Evolutionary conservation across 352 stramenopile species (phyloP).

Genomic region (Globisporangium cederbergense): DNA sequence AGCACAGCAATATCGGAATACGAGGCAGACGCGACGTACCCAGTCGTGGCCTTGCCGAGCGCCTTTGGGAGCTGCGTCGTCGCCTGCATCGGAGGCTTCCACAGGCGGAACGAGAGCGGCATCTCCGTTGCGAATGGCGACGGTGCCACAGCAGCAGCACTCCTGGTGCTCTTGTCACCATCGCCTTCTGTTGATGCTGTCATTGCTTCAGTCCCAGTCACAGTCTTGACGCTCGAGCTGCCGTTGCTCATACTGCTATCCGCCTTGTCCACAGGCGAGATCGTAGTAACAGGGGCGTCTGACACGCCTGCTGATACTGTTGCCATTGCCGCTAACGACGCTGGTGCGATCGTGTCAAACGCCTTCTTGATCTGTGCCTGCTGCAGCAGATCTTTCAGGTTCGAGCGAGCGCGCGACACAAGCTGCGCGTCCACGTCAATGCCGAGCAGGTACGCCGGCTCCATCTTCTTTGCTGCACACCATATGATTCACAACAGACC

Average conservation of each 20-base stretch:
- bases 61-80: constrained; percentile 29
- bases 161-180: constrained; percentile 10
- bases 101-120: constrained; percentile 63
- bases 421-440: constrained; percentile 73
- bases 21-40: constrained; percentile 36
- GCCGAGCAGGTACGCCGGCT: constrained; percentile 56
- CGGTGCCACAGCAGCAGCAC: constrained; percentile 9
- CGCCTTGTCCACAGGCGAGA: background rate
- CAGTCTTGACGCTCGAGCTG: background rate
- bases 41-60: constrained; percentile 46
- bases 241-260: background rate
- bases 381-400: constrained; percentile 65
- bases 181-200: constrained; percentile 6
- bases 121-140: constrained; percentile 38
- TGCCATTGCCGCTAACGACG: background rate
- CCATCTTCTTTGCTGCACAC: constrained; percentile 39
- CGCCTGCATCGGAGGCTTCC: constrained; percentile 46
- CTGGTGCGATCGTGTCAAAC: constrained; percentile 37
- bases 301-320: background rate
- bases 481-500: background rate
- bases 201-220: background rate
- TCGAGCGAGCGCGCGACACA: constrained; percentile 47
- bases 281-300: background rate
- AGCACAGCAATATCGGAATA: background rate
- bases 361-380: constrained; percentile 55